Conservation (phyloP, 2,329 filamentous ascomycete genomes). For the Monilinia aucupariae region DNA sequence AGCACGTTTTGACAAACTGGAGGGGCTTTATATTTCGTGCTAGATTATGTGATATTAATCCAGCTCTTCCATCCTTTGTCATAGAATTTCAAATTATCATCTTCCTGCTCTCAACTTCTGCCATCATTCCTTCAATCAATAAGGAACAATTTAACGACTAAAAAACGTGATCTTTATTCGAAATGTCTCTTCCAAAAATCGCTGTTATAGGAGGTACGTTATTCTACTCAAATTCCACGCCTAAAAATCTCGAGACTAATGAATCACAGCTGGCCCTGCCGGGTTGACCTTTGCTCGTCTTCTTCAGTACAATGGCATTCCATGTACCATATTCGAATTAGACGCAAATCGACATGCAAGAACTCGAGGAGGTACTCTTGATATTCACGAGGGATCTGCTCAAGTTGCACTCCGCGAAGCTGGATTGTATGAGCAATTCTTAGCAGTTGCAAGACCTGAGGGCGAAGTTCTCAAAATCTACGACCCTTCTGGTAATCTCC, state of each 20-base stretch:
- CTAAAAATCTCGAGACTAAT: neutral
- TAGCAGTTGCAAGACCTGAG: slow-evolving; percentile 25
- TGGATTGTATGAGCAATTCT: slow-evolving; percentile 30
- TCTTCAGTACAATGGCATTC: slow-evolving; percentile 29
- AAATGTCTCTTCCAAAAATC: slow-evolving; percentile 8
- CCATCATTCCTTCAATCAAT: neutral
- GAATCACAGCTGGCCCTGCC: slow-evolving; percentile 33
- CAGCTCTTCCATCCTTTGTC: neutral
- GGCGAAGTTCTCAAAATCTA: slow-evolving; percentile 26
- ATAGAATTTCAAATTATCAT: neutral
- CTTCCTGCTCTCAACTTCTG: neutral
- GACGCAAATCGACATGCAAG: slow-evolving; percentile 21
- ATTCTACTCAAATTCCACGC: slow-evolving; percentile 38
- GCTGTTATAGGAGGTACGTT: slow-evolving; percentile 8
- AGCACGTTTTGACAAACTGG: neutral
- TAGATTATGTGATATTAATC: slow-evolving; percentile 2
- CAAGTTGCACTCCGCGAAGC: slow-evolving; percentile 32
- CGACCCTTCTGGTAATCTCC: slow-evolving; percentile 29
- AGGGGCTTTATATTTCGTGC: neutral
- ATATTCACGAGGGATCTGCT: slow-evolving; percentile 38
- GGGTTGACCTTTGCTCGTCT: slow-evolving; percentile 35
- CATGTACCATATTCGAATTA: slow-evolving; percentile 33
- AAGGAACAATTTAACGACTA: neutral
- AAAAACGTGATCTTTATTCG: no score
- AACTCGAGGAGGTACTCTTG: slow-evolving; percentile 40